Evolutionary conservation across 208 protist species (phyloP), one percentile per base, ranked within the genome.

Genomic region (Leishmania turanica): DNA sequence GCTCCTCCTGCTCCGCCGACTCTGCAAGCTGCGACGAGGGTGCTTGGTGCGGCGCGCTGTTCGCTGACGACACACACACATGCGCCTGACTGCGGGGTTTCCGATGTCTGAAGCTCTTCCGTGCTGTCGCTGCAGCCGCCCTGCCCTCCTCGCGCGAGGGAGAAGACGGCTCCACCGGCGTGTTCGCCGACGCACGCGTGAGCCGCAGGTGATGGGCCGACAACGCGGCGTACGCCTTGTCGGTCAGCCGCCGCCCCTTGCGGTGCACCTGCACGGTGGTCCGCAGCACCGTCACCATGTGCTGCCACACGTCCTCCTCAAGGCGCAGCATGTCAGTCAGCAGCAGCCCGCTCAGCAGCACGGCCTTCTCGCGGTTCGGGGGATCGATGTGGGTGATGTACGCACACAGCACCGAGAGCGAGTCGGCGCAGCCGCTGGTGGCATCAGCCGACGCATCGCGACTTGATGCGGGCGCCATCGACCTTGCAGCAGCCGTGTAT

Each of bases 241-340:
- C 79, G 5, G 82, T 86, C 31, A 86, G 78, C 31, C 56, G 49
- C 58, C 69, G 72, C 27, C 72, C 82, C 65, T 78, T 79, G 66
- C 64, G 78, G 24, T 86, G 78, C 37, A 82, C 66, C 51, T 47
- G 78, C 24, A 79, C 81, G 17, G 80, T 66, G 54, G 78, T 78
- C 60, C 65, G 78, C 19, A 87, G 53, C 51, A 87, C 87, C 8
- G 49, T 60, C 7, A 75, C 72, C 84, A 90, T 90, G 73, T 84
- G 77, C 7, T 69, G 81, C 75, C 85, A 84, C 56, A 90, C 54
- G 24, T 81, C 70, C 21, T 77, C 83, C 75, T 86, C 83, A 1
- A 85, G 68, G 37, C 78, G 77, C 31, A 62, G 34, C 53, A 83
- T 69, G 58, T 90, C 87, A 13, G 58, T 82, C 65, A 87, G 45